Base-by-base conservation (phyloP, 2,329 filamentous ascomycete species). In the Colletotrichum lindemuthianum region DNA sequence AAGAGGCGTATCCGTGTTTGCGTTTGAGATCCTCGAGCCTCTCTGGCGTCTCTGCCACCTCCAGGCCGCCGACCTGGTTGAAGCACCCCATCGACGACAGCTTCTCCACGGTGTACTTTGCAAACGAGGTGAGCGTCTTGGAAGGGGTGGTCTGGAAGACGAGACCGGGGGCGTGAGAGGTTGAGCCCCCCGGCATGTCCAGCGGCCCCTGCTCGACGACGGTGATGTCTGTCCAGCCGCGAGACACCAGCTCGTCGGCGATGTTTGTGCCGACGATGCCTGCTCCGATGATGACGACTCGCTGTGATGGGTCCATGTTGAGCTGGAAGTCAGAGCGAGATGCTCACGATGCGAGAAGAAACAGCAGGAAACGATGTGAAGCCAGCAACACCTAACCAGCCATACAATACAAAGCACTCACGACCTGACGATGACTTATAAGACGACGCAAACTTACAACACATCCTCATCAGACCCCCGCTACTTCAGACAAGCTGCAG, bases 221-320 rank as follows among this genome's bases (percentile, higher is more conserved):
- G 15, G 87, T 89, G 72, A 90, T 87, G 72, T 89, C 75, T 58
- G 73, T 82, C 86, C 87, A 90, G 78, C 88, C 88, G 70, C 86
- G 82, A 32, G 80, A 79, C 68, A 87, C 80, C 70, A 90, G 81
- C 79, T 90, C 87, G 69, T 90, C 87, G 52, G 87, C 87, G 52
- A 90, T 75, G 65, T 90, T 90, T 61, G 82, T 81, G 50, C 87
- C 87, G 63, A 90, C 87, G 61, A 90, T 89, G 51, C 87, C 87
- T 54, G 87, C 87, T 41, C 87, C 87, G 65, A 88, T 86, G 65
- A 88, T 86, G 63, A 88, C 83, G 65, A 88, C 83, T 69, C 80
- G 76, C 69, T 79, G 75, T 72, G 72, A 69, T 44, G 70, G 67
- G 45, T 71, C 69, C 77, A 80, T 80, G 15, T 39, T 60, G 15